A percentile compares a stretch with the other conserved stretches of the same genome.
Evolutionary conservation across 225 moss, liverwort and hornwort genomes (phyloP).

Genomic region (Marchantia polymorpha): DNA sequence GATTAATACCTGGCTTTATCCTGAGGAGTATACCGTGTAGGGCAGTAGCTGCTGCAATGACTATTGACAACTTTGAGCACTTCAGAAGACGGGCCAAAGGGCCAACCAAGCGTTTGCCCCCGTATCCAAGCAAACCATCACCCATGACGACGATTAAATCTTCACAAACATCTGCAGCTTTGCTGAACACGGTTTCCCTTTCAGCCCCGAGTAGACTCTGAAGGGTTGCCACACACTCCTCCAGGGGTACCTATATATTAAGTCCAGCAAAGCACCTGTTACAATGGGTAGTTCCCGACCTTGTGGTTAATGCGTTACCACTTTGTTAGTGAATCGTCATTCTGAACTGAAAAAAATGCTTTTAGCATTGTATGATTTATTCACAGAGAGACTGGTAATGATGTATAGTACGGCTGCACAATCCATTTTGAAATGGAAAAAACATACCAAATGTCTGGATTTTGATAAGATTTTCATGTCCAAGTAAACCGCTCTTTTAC

Average conservation of each 20-base stretch:
- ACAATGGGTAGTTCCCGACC: not conserved
- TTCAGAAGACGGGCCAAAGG: conserved; percentile 58
- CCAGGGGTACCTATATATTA: conserved; percentile 42
- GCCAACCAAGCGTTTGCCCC: conserved; percentile 45
- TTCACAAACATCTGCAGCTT: conserved; percentile 54
- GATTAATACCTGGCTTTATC: conserved; percentile 36
- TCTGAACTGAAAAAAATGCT: not conserved
- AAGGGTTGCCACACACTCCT: conserved; percentile 70
- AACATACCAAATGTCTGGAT: conserved; percentile 7
- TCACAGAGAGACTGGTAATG: not conserved
- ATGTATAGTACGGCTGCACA: not conserved
- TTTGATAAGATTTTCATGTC: not conserved
- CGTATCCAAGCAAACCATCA: conserved; percentile 52
- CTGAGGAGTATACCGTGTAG: conserved; percentile 56
- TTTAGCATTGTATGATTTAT: not conserved
- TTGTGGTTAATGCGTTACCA: not conserved
- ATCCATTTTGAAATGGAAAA: not conserved
- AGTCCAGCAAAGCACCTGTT: not conserved
- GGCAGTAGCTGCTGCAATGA: conserved; percentile 56
- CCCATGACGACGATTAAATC: conserved; percentile 48
- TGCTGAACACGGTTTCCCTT: conserved; percentile 63
- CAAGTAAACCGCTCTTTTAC: not conserved
- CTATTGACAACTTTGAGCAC: conserved; percentile 43
- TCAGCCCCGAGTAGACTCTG: conserved; percentile 63
- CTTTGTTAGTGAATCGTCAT: not conserved